A percentile compares a stretch with the other conserved stretches of the same genome.
Evolutionary conservation across 495 filamentous ascomycete genomes (phyloP).

Genomic region (Daldinia grandis): DNA sequence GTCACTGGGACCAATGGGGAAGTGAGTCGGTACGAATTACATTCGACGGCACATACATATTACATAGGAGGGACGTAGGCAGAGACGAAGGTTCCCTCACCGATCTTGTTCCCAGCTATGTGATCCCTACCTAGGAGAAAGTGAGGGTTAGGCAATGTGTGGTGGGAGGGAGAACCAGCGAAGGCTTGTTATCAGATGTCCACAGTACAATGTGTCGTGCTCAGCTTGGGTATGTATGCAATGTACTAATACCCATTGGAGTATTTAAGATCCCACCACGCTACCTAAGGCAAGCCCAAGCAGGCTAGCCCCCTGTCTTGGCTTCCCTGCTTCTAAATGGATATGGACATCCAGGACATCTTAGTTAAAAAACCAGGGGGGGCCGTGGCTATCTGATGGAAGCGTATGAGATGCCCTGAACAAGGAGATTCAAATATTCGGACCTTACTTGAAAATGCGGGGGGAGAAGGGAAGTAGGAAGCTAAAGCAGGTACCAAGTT

Average conservation of each 20-base stretch:
- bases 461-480: slow-evolving; percentile 7
- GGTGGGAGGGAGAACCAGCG: slow-evolving; percentile 13
- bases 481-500: slow-evolving; percentile 33
- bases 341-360: not conserved
- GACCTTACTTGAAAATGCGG: slow-evolving; percentile 24
- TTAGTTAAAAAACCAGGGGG: slow-evolving; percentile 1
- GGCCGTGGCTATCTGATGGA: slow-evolving; percentile 20
- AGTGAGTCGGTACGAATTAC: slow-evolving; percentile 26
- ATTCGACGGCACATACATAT: slow-evolving; percentile 14
- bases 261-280: slow-evolving; percentile 35
- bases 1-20: slow-evolving; percentile 33
- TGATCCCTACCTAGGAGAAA: slow-evolving; percentile 23
- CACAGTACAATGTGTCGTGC: slow-evolving; percentile 23
- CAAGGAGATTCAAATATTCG: slow-evolving; percentile 20
- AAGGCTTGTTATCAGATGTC: slow-evolving; percentile 15
- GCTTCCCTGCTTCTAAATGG: slow-evolving; percentile 23
- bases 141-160: slow-evolving; percentile 10
- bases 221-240: slow-evolving; percentile 10
- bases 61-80: slow-evolving; percentile 3
- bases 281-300: slow-evolving; percentile 24
- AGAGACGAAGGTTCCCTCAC: slow-evolving; percentile 31
- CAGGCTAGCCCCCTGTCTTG: slow-evolving; percentile 34
- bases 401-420: slow-evolving; percentile 17
- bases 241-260: slow-evolving; percentile 26
- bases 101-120: slow-evolving; percentile 27